A percentile compares a stretch with the other conserved stretches of the same genome.
Evolutionary conservation across 1,139 yeast species (phyloP).

Genomic region (Chernovozyma aurita): DNA sequence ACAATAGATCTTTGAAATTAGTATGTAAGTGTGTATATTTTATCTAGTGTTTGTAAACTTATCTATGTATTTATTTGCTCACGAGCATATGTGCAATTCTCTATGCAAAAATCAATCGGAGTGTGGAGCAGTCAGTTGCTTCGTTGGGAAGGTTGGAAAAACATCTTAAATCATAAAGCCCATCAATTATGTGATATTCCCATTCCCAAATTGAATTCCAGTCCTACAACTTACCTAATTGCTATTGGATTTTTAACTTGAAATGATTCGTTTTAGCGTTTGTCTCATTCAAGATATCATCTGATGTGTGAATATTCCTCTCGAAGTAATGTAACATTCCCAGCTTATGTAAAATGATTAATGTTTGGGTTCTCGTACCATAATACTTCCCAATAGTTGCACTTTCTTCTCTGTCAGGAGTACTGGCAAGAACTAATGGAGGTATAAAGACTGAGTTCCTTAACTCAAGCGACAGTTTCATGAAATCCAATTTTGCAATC

Average conservation of each 20-base stretch:
- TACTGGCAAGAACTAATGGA: conserved; percentile 35
- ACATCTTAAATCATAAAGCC: too few relatives aligned
- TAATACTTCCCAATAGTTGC: conserved; percentile 48
- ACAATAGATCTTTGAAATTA: too few relatives aligned
- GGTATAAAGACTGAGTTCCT: conserved; percentile 70
- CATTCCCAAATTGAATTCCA: too few relatives aligned
- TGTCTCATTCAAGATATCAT: conserved; percentile 12
- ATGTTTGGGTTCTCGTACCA: conserved; percentile 90
- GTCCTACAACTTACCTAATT: too few relatives aligned
- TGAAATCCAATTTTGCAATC: conserved; percentile 22
- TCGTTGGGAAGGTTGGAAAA: too few relatives aligned
- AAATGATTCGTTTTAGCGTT: conserved; percentile 10
- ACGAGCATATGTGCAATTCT: too few relatives aligned
- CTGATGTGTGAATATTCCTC: conserved; percentile 29
- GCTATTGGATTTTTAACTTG: conserved; percentile 10
- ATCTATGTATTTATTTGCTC: too few relatives aligned
- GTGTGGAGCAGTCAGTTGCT: too few relatives aligned
- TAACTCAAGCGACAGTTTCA: conserved; percentile 37
- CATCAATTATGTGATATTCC: too few relatives aligned
- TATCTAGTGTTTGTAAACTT: too few relatives aligned
- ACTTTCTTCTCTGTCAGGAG: conserved; percentile 8
- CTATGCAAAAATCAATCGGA: too few relatives aligned
- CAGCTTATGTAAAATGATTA: conserved; percentile 52
- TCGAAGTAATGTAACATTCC: conserved; percentile 43
- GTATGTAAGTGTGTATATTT: too few relatives aligned